Evolutionary conservation across 495 filamentous ascomycete genomes (phyloP).

Genomic region (Aspergillus sclerotioniger): DNA sequence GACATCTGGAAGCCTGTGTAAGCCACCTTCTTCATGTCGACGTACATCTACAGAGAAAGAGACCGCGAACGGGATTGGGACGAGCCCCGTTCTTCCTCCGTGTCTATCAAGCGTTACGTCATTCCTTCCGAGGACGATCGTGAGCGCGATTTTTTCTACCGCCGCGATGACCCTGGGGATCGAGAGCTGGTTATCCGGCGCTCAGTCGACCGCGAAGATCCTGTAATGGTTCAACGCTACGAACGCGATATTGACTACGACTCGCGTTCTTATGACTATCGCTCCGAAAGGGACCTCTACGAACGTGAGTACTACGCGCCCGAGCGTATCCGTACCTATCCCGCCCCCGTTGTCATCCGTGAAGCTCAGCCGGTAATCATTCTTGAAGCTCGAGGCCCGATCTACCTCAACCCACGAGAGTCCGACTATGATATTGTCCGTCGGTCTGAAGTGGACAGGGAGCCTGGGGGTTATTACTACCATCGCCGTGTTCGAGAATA

Average conservation of each 20-base stretch:
- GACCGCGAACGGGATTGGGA: constrained; percentile 48
- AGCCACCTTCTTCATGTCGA: constrained; percentile 39
- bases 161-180: constrained; percentile 43
- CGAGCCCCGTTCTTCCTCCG: constrained; percentile 33
- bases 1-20: not conserved
- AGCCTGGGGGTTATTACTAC: constrained; percentile 61
- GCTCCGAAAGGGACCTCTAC: constrained; percentile 56
- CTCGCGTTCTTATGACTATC: constrained; percentile 33
- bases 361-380: constrained; percentile 72
- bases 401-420: constrained; percentile 64
- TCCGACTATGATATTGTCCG: constrained; percentile 67
- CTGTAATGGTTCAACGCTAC: constrained; percentile 38
- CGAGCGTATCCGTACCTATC: constrained; percentile 57
- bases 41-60: constrained; percentile 43
- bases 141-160: constrained; percentile 37
- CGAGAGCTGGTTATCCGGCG: constrained; percentile 50
- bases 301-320: constrained; percentile 48
- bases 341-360: constrained; percentile 66
- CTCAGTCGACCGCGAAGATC: constrained; percentile 45
- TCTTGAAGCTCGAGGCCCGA: constrained; percentile 67
- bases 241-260: constrained; percentile 48
- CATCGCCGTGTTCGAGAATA: constrained; percentile 58
- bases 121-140: constrained; percentile 45
- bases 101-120: constrained; percentile 52
- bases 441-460: constrained; percentile 55